These are phyloP conservation scores for Davidsoniella eucalypti DNA, from an alignment of 2,329 filamentous ascomycete genomes.

Conservation along the genomic window DNA sequence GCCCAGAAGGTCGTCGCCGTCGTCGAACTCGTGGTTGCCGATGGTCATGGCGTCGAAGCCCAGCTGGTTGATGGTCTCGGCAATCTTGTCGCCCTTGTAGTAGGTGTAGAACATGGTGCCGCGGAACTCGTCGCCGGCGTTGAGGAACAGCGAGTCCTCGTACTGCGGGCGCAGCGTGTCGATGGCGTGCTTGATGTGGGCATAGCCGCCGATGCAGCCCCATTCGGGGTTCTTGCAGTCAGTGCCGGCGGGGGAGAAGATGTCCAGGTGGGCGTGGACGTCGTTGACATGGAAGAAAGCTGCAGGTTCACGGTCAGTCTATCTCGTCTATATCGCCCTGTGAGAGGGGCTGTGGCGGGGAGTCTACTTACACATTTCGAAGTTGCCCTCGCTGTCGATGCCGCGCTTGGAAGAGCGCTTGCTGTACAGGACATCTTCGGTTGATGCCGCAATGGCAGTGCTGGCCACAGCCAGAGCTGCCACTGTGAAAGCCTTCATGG, in stretches of 20 bases:
- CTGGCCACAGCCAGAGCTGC: slow-evolving; percentile 15
- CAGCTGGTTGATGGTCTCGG: slow-evolving; percentile 46
- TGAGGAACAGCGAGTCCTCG: slow-evolving; percentile 45
- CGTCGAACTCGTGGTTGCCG: slow-evolving; percentile 52
- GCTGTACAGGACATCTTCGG: slow-evolving; percentile 33
- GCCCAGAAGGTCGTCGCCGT: slow-evolving; percentile 44
- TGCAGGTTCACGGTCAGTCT: slow-evolving; percentile 12
- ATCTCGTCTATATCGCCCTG: not conserved
- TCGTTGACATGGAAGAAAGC: slow-evolving; percentile 56
- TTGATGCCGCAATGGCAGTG: slow-evolving; percentile 15
- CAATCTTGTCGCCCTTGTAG: slow-evolving; percentile 52
- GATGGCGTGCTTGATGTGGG: slow-evolving; percentile 44
- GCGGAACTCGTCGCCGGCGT: slow-evolving; percentile 54
- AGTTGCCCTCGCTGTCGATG: slow-evolving; percentile 31
- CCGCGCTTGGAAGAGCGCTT: slow-evolving; percentile 32
- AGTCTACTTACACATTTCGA: slow-evolving; percentile 30
- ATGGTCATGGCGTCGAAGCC: slow-evolving; percentile 53
- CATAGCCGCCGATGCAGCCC: slow-evolving; percentile 49
- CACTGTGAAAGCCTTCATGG: slow-evolving; percentile 9
- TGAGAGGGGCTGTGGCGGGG: not conserved
- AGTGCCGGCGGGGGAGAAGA: slow-evolving; percentile 43
- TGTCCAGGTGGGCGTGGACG: slow-evolving; percentile 49
- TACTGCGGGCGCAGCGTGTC: slow-evolving; percentile 38
- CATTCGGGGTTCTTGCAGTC: slow-evolving; percentile 39
- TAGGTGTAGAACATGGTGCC: slow-evolving; percentile 52